phyloP scores from a whole-genome alignment of 345 rosid genomes.

The Linum trigynum region DNA sequence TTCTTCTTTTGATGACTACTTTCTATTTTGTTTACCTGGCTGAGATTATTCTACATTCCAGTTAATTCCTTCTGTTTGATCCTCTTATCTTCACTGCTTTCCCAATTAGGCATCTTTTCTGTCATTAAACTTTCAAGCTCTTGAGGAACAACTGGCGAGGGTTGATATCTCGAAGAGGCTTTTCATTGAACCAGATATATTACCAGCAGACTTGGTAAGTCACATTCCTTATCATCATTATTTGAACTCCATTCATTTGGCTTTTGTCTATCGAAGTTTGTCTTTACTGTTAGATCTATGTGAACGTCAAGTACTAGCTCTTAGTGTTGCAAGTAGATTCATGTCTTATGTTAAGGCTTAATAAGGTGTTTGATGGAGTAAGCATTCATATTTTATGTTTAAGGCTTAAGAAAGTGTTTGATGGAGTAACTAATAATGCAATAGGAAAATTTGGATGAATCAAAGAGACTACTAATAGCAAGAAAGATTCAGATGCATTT shows the following conservation, averaged over 20 bases:
- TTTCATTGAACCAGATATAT: conserved; percentile 62
- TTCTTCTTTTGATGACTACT: not conserved
- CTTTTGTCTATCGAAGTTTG: not conserved
- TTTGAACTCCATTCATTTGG: not conserved
- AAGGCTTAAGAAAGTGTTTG: too few relatives aligned
- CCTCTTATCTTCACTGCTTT: not conserved
- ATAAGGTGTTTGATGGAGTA: too few relatives aligned
- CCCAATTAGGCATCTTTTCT: conserved; percentile 45
- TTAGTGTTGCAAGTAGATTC: too few relatives aligned
- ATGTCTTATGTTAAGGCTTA: too few relatives aligned
- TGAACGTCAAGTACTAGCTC: too few relatives aligned
- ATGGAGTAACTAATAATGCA: too few relatives aligned
- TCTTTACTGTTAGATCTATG: not conserved
- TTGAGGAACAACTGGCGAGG: conserved; percentile 51
- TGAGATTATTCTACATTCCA: not conserved
- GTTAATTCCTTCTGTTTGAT: not conserved
- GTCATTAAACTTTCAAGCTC: conserved; percentile 56
- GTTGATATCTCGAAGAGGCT: conserved; percentile 58
- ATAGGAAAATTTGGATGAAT: too few relatives aligned
- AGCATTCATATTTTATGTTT: too few relatives aligned
- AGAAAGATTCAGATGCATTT: too few relatives aligned
- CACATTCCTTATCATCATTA: not conserved
- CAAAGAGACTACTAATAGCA: too few relatives aligned
- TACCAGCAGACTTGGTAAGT: conserved; percentile 57
- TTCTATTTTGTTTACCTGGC: not conserved